Evolutionary conservation across 495 filamentous ascomycete genomes (phyloP).

Genomic region (Baudoinia panamericana): DNA sequence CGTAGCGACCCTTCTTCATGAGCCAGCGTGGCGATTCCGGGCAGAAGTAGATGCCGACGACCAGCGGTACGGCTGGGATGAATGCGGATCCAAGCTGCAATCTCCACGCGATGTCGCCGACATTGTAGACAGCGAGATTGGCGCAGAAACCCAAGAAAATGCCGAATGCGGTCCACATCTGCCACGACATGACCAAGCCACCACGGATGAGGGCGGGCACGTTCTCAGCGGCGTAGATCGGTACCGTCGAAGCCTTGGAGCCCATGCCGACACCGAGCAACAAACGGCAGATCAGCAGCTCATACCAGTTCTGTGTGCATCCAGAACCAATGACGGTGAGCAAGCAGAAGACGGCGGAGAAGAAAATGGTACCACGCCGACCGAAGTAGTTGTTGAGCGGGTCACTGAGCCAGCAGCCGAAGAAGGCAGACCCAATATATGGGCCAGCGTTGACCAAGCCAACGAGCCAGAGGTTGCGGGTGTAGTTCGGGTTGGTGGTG

Average conservation of each 20-base stretch:
- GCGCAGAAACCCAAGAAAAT: conserved; percentile 45
- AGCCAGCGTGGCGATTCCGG: conserved; percentile 55
- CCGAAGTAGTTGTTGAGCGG: conserved; percentile 70
- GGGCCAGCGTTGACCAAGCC: conserved; percentile 53
- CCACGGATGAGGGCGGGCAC: conserved; percentile 36
- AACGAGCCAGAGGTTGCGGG: conserved; percentile 27
- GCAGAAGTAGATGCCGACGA: conserved; percentile 55
- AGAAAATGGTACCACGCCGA: conserved; percentile 72
- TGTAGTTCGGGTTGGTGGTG: conserved; percentile 19
- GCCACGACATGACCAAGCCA: conserved; percentile 74
- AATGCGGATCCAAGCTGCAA: conserved; percentile 34
- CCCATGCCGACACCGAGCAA: conserved; percentile 48
- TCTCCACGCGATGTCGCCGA: conserved; percentile 29
- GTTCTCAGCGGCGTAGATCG: conserved; percentile 46
- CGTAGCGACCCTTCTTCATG: conserved; percentile 45
- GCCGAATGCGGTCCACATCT: conserved; percentile 75
- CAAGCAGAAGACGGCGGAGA: conserved; percentile 56
- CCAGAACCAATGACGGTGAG: conserved; percentile 24
- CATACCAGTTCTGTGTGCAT: conserved; percentile 33
- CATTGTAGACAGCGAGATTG: conserved; percentile 51
- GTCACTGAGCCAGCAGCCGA: conserved; percentile 73
- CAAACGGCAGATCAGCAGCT: conserved; percentile 44
- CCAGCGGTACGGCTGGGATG: conserved; percentile 43
- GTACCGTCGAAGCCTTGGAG: conserved; percentile 44
- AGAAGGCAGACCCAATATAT: conserved; percentile 63